Percentiles rank a stretch among this genome's conserved stretches.
Conservation (phyloP, 2,329 filamentous ascomycete species). For the Metarhizium humberi region DNA sequence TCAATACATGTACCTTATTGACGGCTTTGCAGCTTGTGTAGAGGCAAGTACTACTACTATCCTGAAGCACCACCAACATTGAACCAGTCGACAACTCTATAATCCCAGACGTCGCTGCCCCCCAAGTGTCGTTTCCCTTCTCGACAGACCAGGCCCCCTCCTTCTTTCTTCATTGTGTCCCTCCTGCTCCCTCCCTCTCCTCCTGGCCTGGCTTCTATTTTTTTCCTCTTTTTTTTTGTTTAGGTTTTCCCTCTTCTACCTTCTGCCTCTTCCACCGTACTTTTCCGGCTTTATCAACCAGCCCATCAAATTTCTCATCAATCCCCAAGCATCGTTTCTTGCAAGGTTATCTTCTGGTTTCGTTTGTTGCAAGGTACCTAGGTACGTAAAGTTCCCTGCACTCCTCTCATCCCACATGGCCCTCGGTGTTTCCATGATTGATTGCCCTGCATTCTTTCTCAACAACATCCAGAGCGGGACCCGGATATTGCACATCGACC, state of each 20-base stretch:
- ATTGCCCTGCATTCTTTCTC: not conserved
- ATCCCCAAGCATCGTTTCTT: conserved; percentile 5
- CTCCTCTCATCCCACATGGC: not conserved
- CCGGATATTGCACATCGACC: not conserved
- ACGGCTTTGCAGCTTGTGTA: too few relatives aligned
- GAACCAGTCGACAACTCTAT: too few relatives aligned
- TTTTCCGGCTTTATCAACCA: not conserved
- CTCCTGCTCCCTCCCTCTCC: not conserved
- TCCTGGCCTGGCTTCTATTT: not conserved
- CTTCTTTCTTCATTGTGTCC: conserved; percentile 1
- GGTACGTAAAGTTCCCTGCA: not conserved
- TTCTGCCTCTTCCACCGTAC: conserved; percentile 2
- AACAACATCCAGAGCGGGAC: not conserved
- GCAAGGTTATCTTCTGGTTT: conserved; percentile 5
- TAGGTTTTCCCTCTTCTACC: conserved; percentile 1
- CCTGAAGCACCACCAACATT: too few relatives aligned
- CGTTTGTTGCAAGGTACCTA: conserved; percentile 3
- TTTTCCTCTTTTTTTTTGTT: conserved; percentile 2
- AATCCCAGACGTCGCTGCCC: too few relatives aligned
- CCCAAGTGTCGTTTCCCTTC: not conserved
- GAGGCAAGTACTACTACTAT: too few relatives aligned
- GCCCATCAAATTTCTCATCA: conserved; percentile 3
- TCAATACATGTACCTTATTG: too few relatives aligned
- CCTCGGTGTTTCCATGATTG: not conserved
- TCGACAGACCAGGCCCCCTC: conserved; percentile 1